These are phyloP conservation scores for Tuber magnatum DNA, from an alignment of 495 filamentous ascomycete genomes.

Conservation along the genomic window DNA sequence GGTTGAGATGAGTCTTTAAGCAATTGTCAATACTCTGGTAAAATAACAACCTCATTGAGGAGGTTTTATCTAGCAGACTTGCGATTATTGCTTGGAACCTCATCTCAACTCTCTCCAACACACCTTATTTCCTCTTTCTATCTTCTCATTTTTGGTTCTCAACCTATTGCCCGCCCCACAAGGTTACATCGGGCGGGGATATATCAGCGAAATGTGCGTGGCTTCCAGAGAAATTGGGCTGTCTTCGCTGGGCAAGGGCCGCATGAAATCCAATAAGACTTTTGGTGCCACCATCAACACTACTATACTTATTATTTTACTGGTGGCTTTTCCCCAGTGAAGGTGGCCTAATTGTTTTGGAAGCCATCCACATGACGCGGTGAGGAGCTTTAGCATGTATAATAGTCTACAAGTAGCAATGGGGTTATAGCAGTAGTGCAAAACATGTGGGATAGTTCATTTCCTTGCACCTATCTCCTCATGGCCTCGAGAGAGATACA, in stretches of 20 bases:
- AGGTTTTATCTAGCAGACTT: conserved; percentile 1
- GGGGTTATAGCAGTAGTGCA: background rate
- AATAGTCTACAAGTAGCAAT: background rate
- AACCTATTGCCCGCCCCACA: background rate
- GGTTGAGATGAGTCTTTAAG: background rate
- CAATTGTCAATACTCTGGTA: conserved; percentile 2
- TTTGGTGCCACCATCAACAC: background rate
- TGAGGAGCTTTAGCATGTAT: background rate
- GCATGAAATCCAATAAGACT: background rate
- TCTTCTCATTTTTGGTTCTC: background rate
- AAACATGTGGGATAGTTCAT: background rate
- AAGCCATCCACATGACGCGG: background rate
- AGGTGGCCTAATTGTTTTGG: background rate
- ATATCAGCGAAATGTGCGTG: background rate
- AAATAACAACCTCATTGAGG: background rate
- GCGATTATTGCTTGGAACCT: background rate
- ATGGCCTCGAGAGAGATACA: background rate
- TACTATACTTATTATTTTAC: background rate
- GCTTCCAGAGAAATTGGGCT: background rate
- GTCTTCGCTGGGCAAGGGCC: background rate
- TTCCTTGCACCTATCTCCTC: background rate
- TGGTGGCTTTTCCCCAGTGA: background rate
- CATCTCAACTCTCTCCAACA: background rate
- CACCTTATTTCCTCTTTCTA: background rate
- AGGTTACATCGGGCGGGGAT: background rate